Evolutionary conservation across 192 early-diverging fungal genomes (phyloP).

Genomic region (Backusella circina): DNA sequence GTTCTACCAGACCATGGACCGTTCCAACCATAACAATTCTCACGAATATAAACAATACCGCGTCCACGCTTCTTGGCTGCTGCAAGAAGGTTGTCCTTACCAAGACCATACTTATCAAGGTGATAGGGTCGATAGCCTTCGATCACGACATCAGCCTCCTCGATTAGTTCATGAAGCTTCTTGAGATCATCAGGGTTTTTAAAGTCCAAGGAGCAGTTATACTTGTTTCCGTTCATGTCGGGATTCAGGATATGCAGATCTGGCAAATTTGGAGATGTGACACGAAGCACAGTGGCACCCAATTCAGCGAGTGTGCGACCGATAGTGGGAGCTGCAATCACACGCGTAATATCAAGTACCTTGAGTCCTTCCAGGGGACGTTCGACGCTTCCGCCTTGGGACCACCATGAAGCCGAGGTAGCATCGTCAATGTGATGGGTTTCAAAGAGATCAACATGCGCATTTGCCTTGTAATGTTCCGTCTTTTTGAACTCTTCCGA

Average conservation of each 20-base stretch:
- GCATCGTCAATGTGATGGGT: neutral
- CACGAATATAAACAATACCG: constrained; percentile 1
- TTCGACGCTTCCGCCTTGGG: neutral
- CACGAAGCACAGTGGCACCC: constrained; percentile 11
- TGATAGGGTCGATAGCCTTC: constrained; percentile 9
- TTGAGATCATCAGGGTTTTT: neutral
- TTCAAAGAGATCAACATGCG: neutral
- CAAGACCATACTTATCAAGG: constrained; percentile 12
- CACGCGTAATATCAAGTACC: constrained; percentile 11
- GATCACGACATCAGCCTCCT: constrained; percentile 15
- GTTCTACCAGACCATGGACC: constrained; percentile 7
- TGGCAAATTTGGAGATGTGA: constrained; percentile 5
- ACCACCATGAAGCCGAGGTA: constrained; percentile 1
- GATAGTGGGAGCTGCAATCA: constrained; percentile 14
- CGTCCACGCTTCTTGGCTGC: constrained; percentile 2
- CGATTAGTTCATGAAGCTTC: neutral
- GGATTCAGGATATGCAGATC: neutral
- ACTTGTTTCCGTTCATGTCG: constrained; percentile 4
- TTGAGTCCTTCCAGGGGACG: constrained; percentile 16
- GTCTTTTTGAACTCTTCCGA: constrained; percentile 4
- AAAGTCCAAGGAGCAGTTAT: constrained; percentile 9
- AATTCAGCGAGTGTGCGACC: constrained; percentile 12
- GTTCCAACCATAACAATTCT: constrained; percentile 18
- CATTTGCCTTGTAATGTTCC: constrained; percentile 10
- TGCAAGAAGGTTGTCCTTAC: neutral